A percentile compares a stretch with the other conserved stretches of the same genome.
Evolutionary conservation across 2,329 filamentous ascomycete species (phyloP).

Genomic region (Pestalotiopsis sp.): DNA sequence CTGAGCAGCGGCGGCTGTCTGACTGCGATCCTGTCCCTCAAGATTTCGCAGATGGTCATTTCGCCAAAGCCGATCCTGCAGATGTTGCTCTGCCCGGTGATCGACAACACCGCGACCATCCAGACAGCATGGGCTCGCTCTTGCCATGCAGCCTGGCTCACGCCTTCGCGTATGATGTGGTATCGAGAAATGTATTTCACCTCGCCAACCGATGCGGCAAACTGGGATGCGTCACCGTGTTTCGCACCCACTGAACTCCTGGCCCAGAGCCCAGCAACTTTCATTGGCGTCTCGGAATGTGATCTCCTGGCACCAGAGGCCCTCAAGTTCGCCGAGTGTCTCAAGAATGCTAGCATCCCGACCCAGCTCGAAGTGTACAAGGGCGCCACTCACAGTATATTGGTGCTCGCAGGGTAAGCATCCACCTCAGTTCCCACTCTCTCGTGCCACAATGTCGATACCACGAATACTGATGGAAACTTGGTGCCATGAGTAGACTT

Average conservation of each 20-base stretch:
- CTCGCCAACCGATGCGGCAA: constrained; percentile 22
- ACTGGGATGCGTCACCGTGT: constrained; percentile 36
- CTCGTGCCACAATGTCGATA: neutral
- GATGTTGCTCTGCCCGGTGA: constrained; percentile 33
- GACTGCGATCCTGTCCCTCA: constrained; percentile 22
- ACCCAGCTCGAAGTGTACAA: constrained; percentile 13
- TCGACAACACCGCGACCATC: constrained; percentile 36
- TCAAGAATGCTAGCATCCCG: constrained; percentile 21
- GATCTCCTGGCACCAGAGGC: constrained; percentile 37
- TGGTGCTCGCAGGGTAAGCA: constrained; percentile 16
- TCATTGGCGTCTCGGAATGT: constrained; percentile 34
- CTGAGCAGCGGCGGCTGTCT: constrained; percentile 20
- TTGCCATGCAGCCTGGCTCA: constrained; percentile 34
- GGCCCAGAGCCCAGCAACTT: constrained; percentile 30
- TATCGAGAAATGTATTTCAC: constrained; percentile 38
- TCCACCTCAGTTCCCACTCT: neutral
- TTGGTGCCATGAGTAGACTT: neutral
- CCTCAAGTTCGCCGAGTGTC: constrained; percentile 28
- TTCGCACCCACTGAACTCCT: constrained; percentile 22
- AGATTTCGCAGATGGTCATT: constrained; percentile 21
- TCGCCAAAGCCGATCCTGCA: constrained; percentile 10
- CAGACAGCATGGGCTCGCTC: constrained; percentile 19
- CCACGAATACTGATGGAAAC: neutral
- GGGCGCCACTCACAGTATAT: constrained; percentile 14
- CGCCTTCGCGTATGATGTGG: constrained; percentile 35